phyloP scores from a whole-genome alignment of 108 stramenopile genomes.

The Bacterosira constricta region DNA sequence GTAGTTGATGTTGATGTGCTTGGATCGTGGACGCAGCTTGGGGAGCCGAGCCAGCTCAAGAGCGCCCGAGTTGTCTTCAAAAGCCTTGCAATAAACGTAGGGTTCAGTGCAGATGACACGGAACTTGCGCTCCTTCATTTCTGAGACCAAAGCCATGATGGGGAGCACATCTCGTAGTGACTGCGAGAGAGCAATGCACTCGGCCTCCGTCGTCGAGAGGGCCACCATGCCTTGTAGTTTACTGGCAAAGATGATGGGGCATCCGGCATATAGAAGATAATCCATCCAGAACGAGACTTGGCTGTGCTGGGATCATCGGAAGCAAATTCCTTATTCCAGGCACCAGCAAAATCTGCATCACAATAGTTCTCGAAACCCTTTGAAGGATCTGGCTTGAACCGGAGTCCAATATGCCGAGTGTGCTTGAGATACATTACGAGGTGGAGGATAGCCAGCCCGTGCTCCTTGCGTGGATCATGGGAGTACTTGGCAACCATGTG shows the following conservation, averaged over 20 bases:
- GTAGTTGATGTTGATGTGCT: constrained; percentile 41
- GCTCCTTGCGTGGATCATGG: constrained; percentile 4
- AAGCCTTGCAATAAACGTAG: constrained; percentile 33
- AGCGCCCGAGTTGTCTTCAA: constrained; percentile 47
- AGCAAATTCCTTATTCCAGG: not conserved
- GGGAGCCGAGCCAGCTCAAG: constrained; percentile 30
- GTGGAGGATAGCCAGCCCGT: constrained; percentile 14
- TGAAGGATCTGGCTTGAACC: not conserved
- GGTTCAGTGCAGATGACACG: not conserved
- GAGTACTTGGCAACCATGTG: constrained; percentile 16
- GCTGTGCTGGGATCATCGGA: not conserved
- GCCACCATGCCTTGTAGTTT: not conserved
- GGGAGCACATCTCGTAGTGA: not conserved
- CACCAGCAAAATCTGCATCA: not conserved
- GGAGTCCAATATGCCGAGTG: constrained; percentile 9
- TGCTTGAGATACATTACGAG: constrained; percentile 18
- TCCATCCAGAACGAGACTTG: not conserved
- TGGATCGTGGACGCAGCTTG: constrained; percentile 40
- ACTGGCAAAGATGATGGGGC: constrained; percentile 5
- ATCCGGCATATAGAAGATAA: constrained; percentile 38
- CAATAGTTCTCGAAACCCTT: constrained; percentile 12
- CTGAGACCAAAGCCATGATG: not conserved
- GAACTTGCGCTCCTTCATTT: constrained; percentile 24
- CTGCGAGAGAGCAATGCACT: constrained; percentile 18
- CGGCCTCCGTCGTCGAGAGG: constrained; percentile 11